These are phyloP conservation scores for Carex littledalei DNA, from an alignment of 176 grass and related monocot genomes.

Conservation along the genomic window DNA sequence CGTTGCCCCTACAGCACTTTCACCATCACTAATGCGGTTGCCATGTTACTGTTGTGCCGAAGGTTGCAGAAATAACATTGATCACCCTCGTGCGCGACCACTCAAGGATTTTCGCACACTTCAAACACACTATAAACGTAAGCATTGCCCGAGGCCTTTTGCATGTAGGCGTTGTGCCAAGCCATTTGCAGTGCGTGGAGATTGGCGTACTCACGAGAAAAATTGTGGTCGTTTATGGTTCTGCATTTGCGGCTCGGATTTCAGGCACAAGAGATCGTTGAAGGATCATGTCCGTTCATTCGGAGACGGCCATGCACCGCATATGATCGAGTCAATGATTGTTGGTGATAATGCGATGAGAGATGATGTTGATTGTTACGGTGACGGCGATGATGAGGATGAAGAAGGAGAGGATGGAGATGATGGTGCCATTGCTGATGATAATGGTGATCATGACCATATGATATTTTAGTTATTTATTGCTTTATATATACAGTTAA, in stretches of 20 bases:
- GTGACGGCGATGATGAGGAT: conserved; percentile 20
- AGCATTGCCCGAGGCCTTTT: conserved; percentile 74
- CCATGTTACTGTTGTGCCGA: conserved; percentile 92
- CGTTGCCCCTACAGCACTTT: background rate
- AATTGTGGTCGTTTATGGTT: conserved; percentile 92
- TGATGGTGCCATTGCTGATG: background rate
- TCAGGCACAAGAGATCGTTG: conserved; percentile 74
- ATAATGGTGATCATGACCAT: conserved; percentile 16
- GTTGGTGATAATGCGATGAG: conserved; percentile 20
- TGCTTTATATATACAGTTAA: background rate
- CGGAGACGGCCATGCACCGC: conserved; percentile 73
- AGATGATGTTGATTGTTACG: conserved; percentile 24
- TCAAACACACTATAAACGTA: conserved; percentile 82
- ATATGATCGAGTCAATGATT: conserved; percentile 59
- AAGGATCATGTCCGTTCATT: conserved; percentile 65
- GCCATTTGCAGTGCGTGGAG: conserved; percentile 77
- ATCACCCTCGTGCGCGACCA: conserved; percentile 59
- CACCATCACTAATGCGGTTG: conserved; percentile 47
- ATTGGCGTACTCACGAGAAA: conserved; percentile 94
- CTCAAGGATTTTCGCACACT: conserved; percentile 92
- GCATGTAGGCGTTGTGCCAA: conserved; percentile 74
- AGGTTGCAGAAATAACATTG: conserved; percentile 76
- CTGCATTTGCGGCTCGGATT: conserved; percentile 90
- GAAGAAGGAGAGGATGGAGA: conserved; percentile 10
- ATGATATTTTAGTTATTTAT: conserved; percentile 12